Conservation (phyloP, 208 protist species). For the Trypanosoma cruzi region DNA sequence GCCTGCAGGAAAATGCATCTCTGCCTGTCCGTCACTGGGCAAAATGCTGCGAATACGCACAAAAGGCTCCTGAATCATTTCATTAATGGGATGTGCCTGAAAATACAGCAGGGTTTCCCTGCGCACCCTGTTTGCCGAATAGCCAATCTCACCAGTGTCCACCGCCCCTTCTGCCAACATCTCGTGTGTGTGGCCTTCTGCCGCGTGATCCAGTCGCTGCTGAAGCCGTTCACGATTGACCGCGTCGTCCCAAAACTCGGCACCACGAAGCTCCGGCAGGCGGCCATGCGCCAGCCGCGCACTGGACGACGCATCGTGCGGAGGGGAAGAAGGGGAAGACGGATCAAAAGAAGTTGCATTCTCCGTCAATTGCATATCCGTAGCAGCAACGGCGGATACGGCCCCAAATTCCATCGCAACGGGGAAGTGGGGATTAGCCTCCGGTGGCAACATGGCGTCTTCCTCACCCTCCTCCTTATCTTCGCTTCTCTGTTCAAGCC, state of each 20-base stretch:
- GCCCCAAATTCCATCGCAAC: slow-evolving; percentile 1
- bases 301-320: slow-evolving; percentile 77
- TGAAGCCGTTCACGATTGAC: slow-evolving; percentile 52
- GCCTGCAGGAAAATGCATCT: slow-evolving; percentile 11
- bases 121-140: slow-evolving; percentile 62
- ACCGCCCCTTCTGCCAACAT: slow-evolving; percentile 67
- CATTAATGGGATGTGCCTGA: slow-evolving; percentile 86
- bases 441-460: slow-evolving; percentile 29
- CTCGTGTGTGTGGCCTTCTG: slow-evolving; percentile 49
- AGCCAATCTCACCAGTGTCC: slow-evolving; percentile 74
- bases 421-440: slow-evolving; percentile 74
- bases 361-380: not conserved
- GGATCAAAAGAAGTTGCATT: not conserved
- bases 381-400: not conserved
- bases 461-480: not conserved
- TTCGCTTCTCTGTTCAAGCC: slow-evolving; percentile 31
- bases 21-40: slow-evolving; percentile 6
- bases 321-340: slow-evolving; percentile 10
- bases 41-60: slow-evolving; percentile 67
- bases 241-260: slow-evolving; percentile 71
- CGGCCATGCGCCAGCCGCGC: slow-evolving; percentile 55
- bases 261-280: slow-evolving; percentile 52
- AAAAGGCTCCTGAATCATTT: slow-evolving; percentile 89
- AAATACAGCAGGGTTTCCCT: slow-evolving; percentile 87
- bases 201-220: slow-evolving; percentile 37